phyloP scores from a whole-genome alignment of 2,329 filamentous ascomycete species.

The Phialophora verrucosa region DNA sequence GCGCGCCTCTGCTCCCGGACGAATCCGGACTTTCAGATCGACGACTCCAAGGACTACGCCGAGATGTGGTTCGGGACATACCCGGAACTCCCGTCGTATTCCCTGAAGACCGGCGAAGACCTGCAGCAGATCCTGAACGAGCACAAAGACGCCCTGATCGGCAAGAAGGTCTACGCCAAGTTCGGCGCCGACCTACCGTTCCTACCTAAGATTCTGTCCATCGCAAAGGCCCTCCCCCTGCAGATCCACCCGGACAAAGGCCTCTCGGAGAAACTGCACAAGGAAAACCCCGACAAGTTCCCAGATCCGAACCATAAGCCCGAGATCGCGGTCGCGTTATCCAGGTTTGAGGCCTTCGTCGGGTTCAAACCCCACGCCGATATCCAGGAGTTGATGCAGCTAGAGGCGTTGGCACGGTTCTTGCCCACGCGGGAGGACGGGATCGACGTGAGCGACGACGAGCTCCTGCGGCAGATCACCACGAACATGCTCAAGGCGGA shows the following conservation, averaged over 20 bases:
- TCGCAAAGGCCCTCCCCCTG: conserved; percentile 74
- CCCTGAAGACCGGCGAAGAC: conserved; percentile 66
- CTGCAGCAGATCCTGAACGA: conserved; percentile 68
- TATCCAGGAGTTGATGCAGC: conserved; percentile 63
- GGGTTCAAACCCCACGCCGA: conserved; percentile 71
- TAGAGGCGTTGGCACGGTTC: conserved; percentile 62
- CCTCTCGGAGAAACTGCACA: conserved; percentile 68
- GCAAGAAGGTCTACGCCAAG: conserved; percentile 64
- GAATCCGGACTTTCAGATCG: conserved; percentile 66
- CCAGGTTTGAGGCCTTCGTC: conserved; percentile 75
- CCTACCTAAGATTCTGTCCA: conserved; percentile 77
- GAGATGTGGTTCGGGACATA: conserved; percentile 82
- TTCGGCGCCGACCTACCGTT: conserved; percentile 72
- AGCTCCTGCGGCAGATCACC: conserved; percentile 63
- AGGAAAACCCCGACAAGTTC: conserved; percentile 68
- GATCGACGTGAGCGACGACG: conserved; percentile 58
- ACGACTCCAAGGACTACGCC: conserved; percentile 68
- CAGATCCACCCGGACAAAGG: conserved; percentile 76
- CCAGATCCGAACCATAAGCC: conserved; percentile 79
- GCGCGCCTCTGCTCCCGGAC: conserved; percentile 70
- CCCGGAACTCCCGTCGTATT: conserved; percentile 69
- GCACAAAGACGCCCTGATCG: conserved; percentile 67
- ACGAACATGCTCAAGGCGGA: conserved; percentile 61
- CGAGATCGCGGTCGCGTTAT: conserved; percentile 75
- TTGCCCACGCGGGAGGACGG: conserved; percentile 51